Evolutionary conservation across 2,329 filamentous ascomycete genomes (phyloP), one percentile per base, ranked within the genome.

Genomic region (Fusarium lateritium): DNA sequence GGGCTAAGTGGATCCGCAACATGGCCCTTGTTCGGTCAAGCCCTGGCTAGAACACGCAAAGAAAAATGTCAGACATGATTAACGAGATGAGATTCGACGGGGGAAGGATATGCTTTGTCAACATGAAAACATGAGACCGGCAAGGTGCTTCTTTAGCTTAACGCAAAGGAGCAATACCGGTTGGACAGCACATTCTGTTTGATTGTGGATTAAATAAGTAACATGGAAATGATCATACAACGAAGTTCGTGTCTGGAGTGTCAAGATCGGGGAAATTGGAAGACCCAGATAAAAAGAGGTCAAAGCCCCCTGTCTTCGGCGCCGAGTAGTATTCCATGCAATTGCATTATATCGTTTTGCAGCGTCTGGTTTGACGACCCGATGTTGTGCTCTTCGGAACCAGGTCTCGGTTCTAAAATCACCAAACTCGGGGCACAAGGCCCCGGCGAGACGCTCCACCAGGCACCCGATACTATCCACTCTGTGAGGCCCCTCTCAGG

Each of bases 341-440:
- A 44, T 46, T 38, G 43, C 38, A 45, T 59, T 45, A 19, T 51
- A 17, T 28, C 36, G 42, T 13, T 15, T 33, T 51, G 33, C 36
- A 46, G 19, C 42, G 34, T 60, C 56, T 56, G 21, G 34, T 52
- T 56, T 56, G 33, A 22, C 45, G 19, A 53, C 46, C 54, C 47
- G 51, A 51, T 64, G 51, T 64, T 49, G 61, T 64, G 52, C 51
- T 63, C 34, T 64, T 58, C 58, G 61, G 60, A 65, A 65, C 60
- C 58, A 62, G 63, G 61, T 60, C 62, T 66, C 62, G 62, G 61
- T 61, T 65, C 61, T 50, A 28, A 55, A 55, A 64, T 64, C 61
- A 65, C 46, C 55, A 55, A 65, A 58, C 36, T 56, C 51, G 59
- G 62, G 49, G 57, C 38, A 38, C 43, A 49, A 53, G 49, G 64